These are phyloP conservation scores for Leccinum arenicola DNA, from an alignment of 768 basidiomycete genomes.

Conservation along the genomic window DNA sequence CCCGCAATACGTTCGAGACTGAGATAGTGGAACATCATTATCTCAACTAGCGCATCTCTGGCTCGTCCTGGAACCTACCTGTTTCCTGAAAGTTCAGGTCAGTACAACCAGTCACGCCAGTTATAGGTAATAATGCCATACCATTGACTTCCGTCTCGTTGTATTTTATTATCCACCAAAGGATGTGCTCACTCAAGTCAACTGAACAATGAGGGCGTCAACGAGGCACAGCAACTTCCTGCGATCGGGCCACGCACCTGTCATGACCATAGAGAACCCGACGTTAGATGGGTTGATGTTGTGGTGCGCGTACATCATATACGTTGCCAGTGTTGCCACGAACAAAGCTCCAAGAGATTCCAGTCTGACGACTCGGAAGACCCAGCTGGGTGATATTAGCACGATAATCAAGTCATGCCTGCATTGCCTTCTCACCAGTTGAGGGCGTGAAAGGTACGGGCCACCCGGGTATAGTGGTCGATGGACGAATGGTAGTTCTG, in stretches of 20 bases:
- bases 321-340: conserved; percentile 25
- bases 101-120: background rate
- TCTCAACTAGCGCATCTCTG: background rate
- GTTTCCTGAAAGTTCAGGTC: conserved; percentile 12
- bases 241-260: conserved; percentile 8
- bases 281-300: conserved; percentile 17
- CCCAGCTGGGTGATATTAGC: conserved; percentile 24
- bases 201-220: background rate
- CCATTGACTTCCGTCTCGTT: conserved; percentile 19
- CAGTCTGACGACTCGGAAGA: conserved; percentile 31
- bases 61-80: conserved; percentile 10
- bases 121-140: background rate
- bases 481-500: conserved; percentile 29
- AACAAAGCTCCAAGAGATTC: conserved; percentile 43
- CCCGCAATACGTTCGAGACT: conserved; percentile 37
- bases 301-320: conserved; percentile 34
- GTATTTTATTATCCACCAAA: conserved; percentile 22
- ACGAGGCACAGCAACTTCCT: background rate
- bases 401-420: background rate
- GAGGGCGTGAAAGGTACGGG: conserved; percentile 30
- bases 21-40: background rate
- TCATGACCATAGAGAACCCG: conserved; percentile 14
- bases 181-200: conserved; percentile 3
- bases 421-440: conserved; percentile 15
- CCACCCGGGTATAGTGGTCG: conserved; percentile 32